Base-by-base conservation (phyloP, 768 basidiomycete genomes). In the Rossbeevera mucosa region DNA sequence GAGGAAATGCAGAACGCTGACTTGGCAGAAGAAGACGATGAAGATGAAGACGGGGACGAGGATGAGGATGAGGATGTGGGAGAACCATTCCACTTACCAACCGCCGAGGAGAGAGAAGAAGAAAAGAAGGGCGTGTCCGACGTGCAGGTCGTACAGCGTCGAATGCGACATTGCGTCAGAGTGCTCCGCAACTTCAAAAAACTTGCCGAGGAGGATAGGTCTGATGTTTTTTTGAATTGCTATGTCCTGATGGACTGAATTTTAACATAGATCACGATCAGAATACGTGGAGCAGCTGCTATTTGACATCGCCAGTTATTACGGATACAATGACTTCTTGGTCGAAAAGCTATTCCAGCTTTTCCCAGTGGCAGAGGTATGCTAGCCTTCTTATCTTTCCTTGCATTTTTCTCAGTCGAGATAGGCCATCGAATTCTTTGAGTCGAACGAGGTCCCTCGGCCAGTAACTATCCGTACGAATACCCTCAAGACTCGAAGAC, bases 401-500 rank as follows among this genome's bases (percentile, higher is more conserved):
- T 18, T 42, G 14, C 4, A 25, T n/a, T 48, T 57, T 48, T 45
- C 42, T 53, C 22, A 55, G 3, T 4, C 28, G 24, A 53, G 21
- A 20, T 45, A 96, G 93, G 94, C 95, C 1, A 87, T 98, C 52
- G 94, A 95, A 64, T 99, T 98, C 72, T 98, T 98, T 64, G 96
- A 97, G 70, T 88, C 96, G 11, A 97, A 97, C 67, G 96, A 99
- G 66, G 81, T 93, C 5, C 82, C 94, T 14, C 83, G 96, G 58
- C 96, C 96, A 6, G 94, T 99, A 24, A 98, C 96, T 9, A 97
- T 99, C 64, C 89, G 96, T 54, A 94, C 94, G 30, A 99, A 99
- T 69, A 98, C 94, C 5, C 80, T 99, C 18, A 89, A 91, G 51
- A 93, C 94, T 1, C 81, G 96, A 56, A 78, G 96, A 59, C 83